phyloP scores from a whole-genome alignment of 768 basidiomycete genomes.

The Amanita exitialis region DNA sequence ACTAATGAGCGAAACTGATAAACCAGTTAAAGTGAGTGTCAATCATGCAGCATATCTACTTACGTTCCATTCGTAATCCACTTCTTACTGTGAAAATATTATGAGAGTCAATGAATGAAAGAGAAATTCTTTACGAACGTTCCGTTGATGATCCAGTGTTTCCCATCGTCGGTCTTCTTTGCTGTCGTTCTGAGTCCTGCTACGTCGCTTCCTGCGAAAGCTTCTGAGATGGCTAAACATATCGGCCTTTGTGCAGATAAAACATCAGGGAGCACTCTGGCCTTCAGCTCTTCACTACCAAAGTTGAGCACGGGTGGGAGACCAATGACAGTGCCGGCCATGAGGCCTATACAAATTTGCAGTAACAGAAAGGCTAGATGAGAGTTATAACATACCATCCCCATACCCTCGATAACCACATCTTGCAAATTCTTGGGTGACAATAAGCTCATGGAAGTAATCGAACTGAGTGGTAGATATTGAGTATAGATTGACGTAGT shows the following conservation, averaged over 20 bases:
- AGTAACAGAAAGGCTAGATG: neutral
- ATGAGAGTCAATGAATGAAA: conserved; percentile 1
- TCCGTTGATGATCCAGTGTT: conserved; percentile 73
- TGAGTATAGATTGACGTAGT: conserved; percentile 1
- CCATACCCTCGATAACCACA: conserved; percentile 67
- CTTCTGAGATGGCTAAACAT: conserved; percentile 81
- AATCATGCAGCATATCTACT: conserved; percentile 11
- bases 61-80: conserved; percentile 75
- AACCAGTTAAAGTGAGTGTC: neutral
- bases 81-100: conserved; percentile 45
- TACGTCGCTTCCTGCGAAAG: conserved; percentile 82
- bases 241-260: conserved; percentile 70
- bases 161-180: conserved; percentile 68
- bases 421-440: conserved; percentile 72
- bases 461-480: conserved; percentile 46
- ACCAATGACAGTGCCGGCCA: conserved; percentile 73
- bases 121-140: conserved; percentile 18
- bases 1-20: conserved; percentile 33
- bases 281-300: conserved; percentile 45
- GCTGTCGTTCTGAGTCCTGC: conserved; percentile 66
- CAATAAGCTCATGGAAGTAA: conserved; percentile 83
- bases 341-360: conserved; percentile 27
- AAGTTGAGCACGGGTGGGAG: conserved; percentile 83
- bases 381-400: conserved; percentile 40
- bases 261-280: conserved; percentile 52